A percentile compares a stretch with the other conserved stretches of the same genome.
Evolutionary conservation across 495 filamentous ascomycete genomes (phyloP).

Genomic region (Durotheca rogersii): DNA sequence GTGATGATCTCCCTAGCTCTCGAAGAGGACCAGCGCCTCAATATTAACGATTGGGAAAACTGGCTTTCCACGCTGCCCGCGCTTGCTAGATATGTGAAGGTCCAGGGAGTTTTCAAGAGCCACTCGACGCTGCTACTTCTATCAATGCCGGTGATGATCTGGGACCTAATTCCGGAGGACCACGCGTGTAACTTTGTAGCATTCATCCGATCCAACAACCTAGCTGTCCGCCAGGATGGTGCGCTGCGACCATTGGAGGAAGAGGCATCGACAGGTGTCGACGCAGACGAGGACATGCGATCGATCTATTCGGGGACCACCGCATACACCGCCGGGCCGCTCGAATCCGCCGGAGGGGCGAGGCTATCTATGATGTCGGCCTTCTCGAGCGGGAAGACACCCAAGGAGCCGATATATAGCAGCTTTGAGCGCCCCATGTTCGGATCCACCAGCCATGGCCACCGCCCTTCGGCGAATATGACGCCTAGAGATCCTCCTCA

Average conservation of each 20-base stretch:
- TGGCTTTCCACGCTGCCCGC: slow-evolving; percentile 51
- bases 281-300: slow-evolving; percentile 25
- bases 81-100: slow-evolving; percentile 51
- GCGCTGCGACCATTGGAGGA: slow-evolving; percentile 18
- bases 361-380: slow-evolving; percentile 26
- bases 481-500: slow-evolving; percentile 4
- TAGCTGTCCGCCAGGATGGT: slow-evolving; percentile 17
- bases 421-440: slow-evolving; percentile 8
- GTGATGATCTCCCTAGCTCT: slow-evolving; percentile 56
- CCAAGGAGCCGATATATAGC: slow-evolving; percentile 16
- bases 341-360: slow-evolving; percentile 5
- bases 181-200: slow-evolving; percentile 53
- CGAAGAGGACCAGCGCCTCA: slow-evolving; percentile 50
- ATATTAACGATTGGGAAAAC: slow-evolving; percentile 49
- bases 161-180: slow-evolving; percentile 53
- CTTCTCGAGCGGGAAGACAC: slow-evolving; percentile 20
- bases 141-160: slow-evolving; percentile 53
- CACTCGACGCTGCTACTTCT: slow-evolving; percentile 52
- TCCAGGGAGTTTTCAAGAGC: slow-evolving; percentile 56
- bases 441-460: slow-evolving; percentile 1
- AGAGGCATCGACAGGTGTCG: slow-evolving; percentile 15
- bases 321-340: slow-evolving; percentile 19
- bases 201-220: slow-evolving; percentile 53
- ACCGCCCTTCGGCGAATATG: slow-evolving; percentile 4
- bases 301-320: slow-evolving; percentile 34